These are phyloP conservation scores for Nakazawaea wickerhamii DNA, from an alignment of 805 yeast species.

Conservation along the genomic window DNA sequence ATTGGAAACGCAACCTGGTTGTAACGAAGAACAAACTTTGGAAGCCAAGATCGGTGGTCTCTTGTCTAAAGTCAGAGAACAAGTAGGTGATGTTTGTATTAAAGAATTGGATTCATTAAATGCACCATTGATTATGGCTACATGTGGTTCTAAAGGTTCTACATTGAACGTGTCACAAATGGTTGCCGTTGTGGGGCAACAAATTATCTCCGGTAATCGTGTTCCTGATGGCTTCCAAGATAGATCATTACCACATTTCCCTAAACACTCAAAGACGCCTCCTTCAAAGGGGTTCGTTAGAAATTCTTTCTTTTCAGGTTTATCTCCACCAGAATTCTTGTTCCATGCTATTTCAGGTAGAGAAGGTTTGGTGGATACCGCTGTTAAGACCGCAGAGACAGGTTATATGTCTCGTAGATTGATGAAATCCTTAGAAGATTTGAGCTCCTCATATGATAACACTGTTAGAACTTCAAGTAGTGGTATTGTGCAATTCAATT, in stretches of 20 bases:
- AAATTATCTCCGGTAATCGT: constrained; percentile 96
- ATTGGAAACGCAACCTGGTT: constrained; percentile 97
- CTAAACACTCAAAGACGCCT: constrained; percentile 93
- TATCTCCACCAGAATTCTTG: constrained; percentile 93
- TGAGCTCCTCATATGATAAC: constrained; percentile 87
- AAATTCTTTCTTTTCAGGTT: constrained; percentile 90
- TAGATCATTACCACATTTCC: constrained; percentile 94
- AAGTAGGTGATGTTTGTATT: constrained; percentile 97
- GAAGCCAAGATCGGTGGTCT: constrained; percentile 97
- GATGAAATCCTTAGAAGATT: constrained; percentile 96
- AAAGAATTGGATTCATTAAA: constrained; percentile 82
- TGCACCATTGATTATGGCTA: constrained; percentile 98
- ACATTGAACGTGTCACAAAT: constrained; percentile 96
- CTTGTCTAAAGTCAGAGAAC: constrained; percentile 95
- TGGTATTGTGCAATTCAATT: constrained; percentile 95
- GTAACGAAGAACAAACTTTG: constrained; percentile 96
- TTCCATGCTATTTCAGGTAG: constrained; percentile 99
- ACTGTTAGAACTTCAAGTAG: constrained; percentile 94
- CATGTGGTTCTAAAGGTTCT: constrained; percentile 99
- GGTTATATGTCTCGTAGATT: constrained; percentile 98
- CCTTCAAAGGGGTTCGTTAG: constrained; percentile 97
- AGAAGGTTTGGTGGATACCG: constrained; percentile 99
- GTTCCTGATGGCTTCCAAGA: constrained; percentile 99
- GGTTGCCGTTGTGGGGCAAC: constrained; percentile 99
- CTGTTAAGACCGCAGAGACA: constrained; percentile 98